These are phyloP conservation scores for Fusarium albidum DNA, from an alignment of 2,329 filamentous ascomycete genomes.

Conservation along the genomic window DNA sequence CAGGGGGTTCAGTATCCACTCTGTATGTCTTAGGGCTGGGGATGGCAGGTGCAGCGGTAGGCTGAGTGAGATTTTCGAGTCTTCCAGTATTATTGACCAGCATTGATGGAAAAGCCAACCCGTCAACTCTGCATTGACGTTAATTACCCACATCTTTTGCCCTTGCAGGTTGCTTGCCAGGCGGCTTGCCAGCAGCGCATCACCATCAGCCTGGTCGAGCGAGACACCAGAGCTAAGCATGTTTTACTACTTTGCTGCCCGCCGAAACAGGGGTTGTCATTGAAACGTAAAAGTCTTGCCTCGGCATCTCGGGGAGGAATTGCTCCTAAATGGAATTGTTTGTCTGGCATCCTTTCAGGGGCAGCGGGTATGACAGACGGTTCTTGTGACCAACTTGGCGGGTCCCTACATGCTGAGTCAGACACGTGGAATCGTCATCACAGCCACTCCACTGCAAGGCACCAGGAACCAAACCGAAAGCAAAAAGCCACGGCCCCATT, in stretches of 20 bases:
- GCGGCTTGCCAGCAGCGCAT: neutral
- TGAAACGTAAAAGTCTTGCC: no score
- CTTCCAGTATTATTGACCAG: no score
- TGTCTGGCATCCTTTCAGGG: no score
- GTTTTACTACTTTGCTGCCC: no score
- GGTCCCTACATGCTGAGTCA: conserved; percentile 5
- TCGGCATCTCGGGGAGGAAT: no score
- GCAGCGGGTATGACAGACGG: neutral
- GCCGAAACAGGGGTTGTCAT: no score
- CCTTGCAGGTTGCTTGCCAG: conserved; percentile 13
- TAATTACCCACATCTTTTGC: conserved; percentile 12
- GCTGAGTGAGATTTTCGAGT: conserved; percentile 5
- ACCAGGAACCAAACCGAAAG: neutral
- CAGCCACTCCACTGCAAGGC: neutral
- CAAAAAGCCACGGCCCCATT: neutral
- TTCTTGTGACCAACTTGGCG: neutral
- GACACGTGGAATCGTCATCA: conserved; percentile 19
- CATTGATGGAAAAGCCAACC: neutral
- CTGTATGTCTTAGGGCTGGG: conserved; percentile 18
- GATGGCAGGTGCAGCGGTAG: conserved; percentile 4
- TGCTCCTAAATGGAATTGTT: no score
- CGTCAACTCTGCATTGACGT: conserved; percentile 31
- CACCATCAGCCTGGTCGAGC: no score
- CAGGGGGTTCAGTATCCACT: conserved; percentile 17
- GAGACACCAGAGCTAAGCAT: no score